Base-by-base conservation (phyloP, 2,329 filamentous ascomycete genomes). In the Colletotrichum sp. region DNA sequence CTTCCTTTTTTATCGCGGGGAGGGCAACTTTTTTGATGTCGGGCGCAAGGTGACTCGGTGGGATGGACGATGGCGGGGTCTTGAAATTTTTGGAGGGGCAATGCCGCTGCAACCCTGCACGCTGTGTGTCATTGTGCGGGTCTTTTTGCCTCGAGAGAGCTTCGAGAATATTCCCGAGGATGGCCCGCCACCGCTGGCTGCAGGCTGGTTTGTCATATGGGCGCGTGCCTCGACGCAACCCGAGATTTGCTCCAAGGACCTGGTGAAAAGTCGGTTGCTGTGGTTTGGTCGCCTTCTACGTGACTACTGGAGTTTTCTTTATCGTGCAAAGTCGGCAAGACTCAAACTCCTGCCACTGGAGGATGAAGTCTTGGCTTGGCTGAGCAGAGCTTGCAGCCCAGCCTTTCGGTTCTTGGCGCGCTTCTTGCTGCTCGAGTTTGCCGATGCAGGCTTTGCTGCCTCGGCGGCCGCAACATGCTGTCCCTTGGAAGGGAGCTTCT, bases 351-450 rank as follows among this genome's bases (percentile, higher is more conserved):
- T 82, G 36, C 77, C 78, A 13, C 79, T 71, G 73, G 80, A 76
- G 54, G 79, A 84, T 15, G 84, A 78, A 6, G 83, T 78, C 78
- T 84, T 86, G 66, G 85, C 85, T 76, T 90, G 89, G 62, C 87
- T 87, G n/a, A 94, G 84, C 54, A 94, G 80, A 65, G 91, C 91
- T 79, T 93, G 90, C n/a, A 94, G 84, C 2, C 90, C 91, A 38
- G 90, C 89, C 81, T 93, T 94, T 73, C 91, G 86, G 74, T 85
- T 89, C 83, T 91, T 93, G 36, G 91, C 90, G 64, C 91, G 86
- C 83, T 92, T 93, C 82, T 91, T 92, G 83, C 90, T 92, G 82
- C 83, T 90, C 9, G 89, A 87, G 79, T 90, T 91, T 38, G 87
- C 83, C 3, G 86, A 84, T 18, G 70, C 54, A 47, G 77, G 59